These are phyloP conservation scores for Fusarium sp. DNA, from an alignment of 2,329 filamentous ascomycete genomes.

Conservation along the genomic window DNA sequence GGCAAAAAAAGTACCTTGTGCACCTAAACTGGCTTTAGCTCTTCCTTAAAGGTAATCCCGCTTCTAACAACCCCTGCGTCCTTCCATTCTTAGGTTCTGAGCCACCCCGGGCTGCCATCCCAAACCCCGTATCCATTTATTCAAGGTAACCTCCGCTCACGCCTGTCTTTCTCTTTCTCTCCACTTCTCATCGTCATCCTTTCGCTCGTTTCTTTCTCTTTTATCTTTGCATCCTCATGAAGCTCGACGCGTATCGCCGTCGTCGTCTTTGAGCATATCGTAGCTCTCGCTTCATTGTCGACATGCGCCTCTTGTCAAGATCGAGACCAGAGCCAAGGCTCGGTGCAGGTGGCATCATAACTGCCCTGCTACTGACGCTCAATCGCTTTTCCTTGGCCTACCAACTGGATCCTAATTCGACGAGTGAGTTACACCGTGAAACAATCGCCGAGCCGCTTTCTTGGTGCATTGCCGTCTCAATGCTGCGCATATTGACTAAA, in stretches of 20 bases:
- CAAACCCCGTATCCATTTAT: not conserved
- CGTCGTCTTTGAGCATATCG: constrained; percentile 38
- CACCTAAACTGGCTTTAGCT: constrained; percentile 23
- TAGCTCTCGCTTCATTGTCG: constrained; percentile 24
- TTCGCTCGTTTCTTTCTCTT: constrained; percentile 14
- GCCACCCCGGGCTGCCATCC: constrained; percentile 8
- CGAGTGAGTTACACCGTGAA: constrained; percentile 45
- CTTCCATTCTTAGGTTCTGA: constrained; percentile 24
- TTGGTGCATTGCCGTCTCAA: not conserved
- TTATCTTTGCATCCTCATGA: constrained; percentile 32
- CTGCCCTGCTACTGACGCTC: constrained; percentile 44
- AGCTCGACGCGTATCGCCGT: constrained; percentile 19
- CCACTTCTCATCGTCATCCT: constrained; percentile 18
- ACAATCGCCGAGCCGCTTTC: not conserved
- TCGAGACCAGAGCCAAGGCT: constrained; percentile 20
- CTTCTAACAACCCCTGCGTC: constrained; percentile 19
- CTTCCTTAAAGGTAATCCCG: not conserved
- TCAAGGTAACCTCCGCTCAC: constrained; percentile 14
- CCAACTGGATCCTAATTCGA: constrained; percentile 54
- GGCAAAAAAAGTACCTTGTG: not conserved
- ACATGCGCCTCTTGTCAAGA: constrained; percentile 40
- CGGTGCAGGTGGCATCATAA: constrained; percentile 37
- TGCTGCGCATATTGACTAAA: constrained; percentile 4
- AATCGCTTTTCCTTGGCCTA: constrained; percentile 50
- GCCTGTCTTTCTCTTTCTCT: constrained; percentile 1